Conservation (phyloP, 2,329 filamentous ascomycete genomes). For the Purpureocillium takamizusanense region DNA sequence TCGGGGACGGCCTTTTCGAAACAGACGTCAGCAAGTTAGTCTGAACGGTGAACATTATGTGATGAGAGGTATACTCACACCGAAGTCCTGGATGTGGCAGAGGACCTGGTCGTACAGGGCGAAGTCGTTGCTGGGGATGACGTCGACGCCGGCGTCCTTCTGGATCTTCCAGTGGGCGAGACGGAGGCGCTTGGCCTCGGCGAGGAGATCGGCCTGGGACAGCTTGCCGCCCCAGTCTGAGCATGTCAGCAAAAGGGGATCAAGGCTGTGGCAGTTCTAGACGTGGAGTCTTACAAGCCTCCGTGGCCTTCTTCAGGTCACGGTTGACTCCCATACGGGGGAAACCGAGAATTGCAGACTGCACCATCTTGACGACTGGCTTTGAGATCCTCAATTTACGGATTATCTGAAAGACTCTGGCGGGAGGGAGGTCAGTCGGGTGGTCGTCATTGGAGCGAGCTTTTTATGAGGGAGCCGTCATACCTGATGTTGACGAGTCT, state of each 20-base stretch:
- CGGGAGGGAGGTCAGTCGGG: no score
- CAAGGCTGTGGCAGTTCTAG: conserved; percentile 21
- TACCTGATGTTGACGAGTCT: no score
- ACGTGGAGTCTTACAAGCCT: conserved; percentile 58
- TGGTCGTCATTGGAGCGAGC: background rate
- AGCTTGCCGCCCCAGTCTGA: conserved; percentile 83
- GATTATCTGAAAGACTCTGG: no score
- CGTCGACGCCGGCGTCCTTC: conserved; percentile 93
- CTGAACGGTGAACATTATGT: background rate
- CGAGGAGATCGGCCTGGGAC: conserved; percentile 80
- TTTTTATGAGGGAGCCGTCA: background rate
- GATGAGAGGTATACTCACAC: conserved; percentile 47
- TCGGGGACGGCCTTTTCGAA: conserved; percentile 70
- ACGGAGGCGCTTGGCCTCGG: conserved; percentile 94
- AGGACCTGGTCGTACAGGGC: conserved; percentile 97
- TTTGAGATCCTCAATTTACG: background rate
- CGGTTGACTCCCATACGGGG: conserved; percentile 96
- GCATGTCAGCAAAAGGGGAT: conserved; percentile 14
- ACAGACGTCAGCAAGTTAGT: conserved; percentile 5
- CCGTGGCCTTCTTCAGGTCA: conserved; percentile 99
- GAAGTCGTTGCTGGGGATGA: conserved; percentile 99
- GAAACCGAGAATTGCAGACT: conserved; percentile 86
- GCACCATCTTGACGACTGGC: conserved; percentile 45
- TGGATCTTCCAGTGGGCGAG: conserved; percentile 99
- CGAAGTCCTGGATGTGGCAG: conserved; percentile 96